Evolutionary conservation across 371 early-diverging fungal genomes (phyloP), one percentile per base, ranked within the genome.

Genomic region (Cokeromyces recurvatus): DNA sequence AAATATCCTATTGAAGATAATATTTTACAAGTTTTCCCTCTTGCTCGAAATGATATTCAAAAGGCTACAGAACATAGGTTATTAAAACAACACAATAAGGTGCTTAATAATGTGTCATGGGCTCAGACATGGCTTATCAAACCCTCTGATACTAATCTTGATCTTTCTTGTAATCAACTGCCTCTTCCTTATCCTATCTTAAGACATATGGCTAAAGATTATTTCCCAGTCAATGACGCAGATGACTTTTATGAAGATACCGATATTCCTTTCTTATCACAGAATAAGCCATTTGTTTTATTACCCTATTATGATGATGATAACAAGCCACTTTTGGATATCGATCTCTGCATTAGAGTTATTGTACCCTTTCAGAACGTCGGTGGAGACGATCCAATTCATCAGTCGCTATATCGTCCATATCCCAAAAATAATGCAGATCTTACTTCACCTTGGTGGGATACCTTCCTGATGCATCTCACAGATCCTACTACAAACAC

Each of bases 361-460:
- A 21, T 68, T 10, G 49, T 68, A 22, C 64, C 64, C 7, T 57
- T 37, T 19, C 45, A 36, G 4, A 25, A 53, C 12, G 19, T 23
- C 2, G 32, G 38, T 7, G 31, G 16, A 2, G 32, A 46, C 2
- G 40, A 54, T 42, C 29, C 29, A 5, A 49, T 45, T 3, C 48
- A 46, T 24, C 46, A 55, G 12, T 52, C 40, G 17, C 21, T 60
- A 2, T 68, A 68, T 31, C 43, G 45, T 23, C 68, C 68, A 2
- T 52, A 52, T 23, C 27, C 47, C 11, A 32, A 55, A 6, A 47
- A 63, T 24, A 47, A 48, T 16, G 16, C 11, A 9, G 16, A 44
- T n/a, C 14, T 63, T 9, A 45, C 48, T 9, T 47, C 38, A 2
- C 68, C 69, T 14, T 68, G 69, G 69, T 68, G 69, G 69, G 69